Evolutionary conservation across 192 early-diverging fungal species (phyloP), one percentile per base, ranked within the genome.

Genomic region (Gryganskiella cystojenkinii): DNA sequence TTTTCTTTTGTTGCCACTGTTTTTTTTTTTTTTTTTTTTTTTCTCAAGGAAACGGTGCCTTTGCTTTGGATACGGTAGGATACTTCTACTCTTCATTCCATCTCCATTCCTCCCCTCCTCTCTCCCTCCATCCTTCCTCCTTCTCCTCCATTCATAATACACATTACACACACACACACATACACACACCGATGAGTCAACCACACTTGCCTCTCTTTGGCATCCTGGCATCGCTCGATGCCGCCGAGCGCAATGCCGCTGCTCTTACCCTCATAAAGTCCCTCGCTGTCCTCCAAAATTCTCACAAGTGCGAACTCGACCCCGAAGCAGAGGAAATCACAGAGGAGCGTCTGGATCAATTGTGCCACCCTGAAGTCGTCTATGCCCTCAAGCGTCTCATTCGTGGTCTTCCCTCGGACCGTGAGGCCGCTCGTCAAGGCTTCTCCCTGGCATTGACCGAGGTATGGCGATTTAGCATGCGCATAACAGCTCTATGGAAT

Each of bases 391-490:
- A 90, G 74, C 91, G 98, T 61, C 85, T 99, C 47, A 81, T 98
- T 56, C 84, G 93, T 67, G 98, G 98, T 61, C 83, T 99, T 45
- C 87, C 94, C 27, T 93, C 91, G 50, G 87, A 92, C 11, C 87
- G 96, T 42, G 89, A 94, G 51, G 95, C 91, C 20, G 96, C 98
- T 15, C 85, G 98, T 47, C 96, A 98, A 61, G 98, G 98, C 8
- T 99, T 96, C 81, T 89, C 96, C 19, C 83, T 98, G n/a, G 95
- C 95, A 10, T 87, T 99, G 47, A 92, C 94, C 3, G 96, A 98
- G 88, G 79, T 84, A 64, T 53, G 46, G 37, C n/a, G n/a, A n/a
- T n/a, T n/a, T n/a, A n/a, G n/a, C n/a, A n/a, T n/a, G n/a, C n/a
- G n/a, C n/a, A n/a, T n/a, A n/a, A n/a, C n/a, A n/a, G n/a, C n/a